Percentiles rank a stretch among this genome's conserved stretches.
Evolutionary conservation across 2,329 filamentous ascomycete genomes (phyloP).

Genomic region (Aspergillus felis): DNA sequence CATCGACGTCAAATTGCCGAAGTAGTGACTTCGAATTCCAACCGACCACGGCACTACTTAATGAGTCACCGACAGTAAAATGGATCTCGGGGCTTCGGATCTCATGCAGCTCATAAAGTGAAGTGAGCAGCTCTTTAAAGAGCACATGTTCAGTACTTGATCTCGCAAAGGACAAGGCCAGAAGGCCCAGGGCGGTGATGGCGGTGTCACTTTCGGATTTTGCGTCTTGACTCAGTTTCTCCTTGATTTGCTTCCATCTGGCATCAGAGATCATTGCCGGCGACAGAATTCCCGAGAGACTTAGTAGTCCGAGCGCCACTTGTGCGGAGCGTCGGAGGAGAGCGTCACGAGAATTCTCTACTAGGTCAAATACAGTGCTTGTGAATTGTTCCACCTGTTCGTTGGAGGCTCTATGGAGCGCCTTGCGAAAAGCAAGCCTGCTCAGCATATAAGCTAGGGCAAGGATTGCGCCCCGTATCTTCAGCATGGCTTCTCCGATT

Average conservation of each 20-base stretch:
- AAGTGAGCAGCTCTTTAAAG: constrained; percentile 55
- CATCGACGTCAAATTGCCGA: constrained; percentile 71
- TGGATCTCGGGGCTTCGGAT: constrained; percentile 82
- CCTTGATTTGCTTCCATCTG: constrained; percentile 49
- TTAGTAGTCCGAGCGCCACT: constrained; percentile 58
- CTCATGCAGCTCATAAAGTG: constrained; percentile 74
- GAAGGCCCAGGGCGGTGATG: constrained; percentile 72
- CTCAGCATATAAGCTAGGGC: constrained; percentile 57
- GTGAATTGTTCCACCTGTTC: constrained; percentile 43
- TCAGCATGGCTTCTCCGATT: constrained; percentile 57
- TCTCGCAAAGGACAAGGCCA: constrained; percentile 56
- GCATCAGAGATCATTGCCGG: constrained; percentile 25
- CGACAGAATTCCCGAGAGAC: constrained; percentile 53
- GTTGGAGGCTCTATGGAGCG: constrained; percentile 28
- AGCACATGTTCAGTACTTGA: constrained; percentile 29
- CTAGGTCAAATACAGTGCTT: constrained; percentile 46
- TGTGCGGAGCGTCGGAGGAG: constrained; percentile 56
- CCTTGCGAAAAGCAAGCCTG: constrained; percentile 50
- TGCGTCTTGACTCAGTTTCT: constrained; percentile 62
- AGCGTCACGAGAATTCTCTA: constrained; percentile 53
- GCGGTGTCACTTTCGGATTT: constrained; percentile 79
- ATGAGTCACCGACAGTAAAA: constrained; percentile 84
- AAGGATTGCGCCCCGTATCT: constrained; percentile 58
- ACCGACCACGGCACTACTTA: constrained; percentile 70
- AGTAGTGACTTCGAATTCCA: constrained; percentile 81